Conservation (phyloP, 108 stramenopile genomes). For the Heterococcus sp. region DNA sequence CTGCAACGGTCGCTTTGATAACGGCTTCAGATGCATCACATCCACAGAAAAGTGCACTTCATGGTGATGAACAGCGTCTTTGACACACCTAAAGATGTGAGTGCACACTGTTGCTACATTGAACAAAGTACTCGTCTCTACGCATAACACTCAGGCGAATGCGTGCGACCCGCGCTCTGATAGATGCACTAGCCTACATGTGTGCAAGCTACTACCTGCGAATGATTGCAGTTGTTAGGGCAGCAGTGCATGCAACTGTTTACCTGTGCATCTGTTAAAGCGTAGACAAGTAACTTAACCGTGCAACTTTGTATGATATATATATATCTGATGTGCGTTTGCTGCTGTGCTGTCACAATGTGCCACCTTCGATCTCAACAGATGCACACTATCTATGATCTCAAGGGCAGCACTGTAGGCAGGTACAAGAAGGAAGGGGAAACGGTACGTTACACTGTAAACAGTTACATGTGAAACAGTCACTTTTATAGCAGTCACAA, state of each 20-base stretch:
- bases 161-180: not conserved
- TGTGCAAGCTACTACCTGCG: too few relatives aligned
- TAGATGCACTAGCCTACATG: not conserved
- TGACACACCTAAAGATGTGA: constrained; percentile 17
- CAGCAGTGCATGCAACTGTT: too few relatives aligned
- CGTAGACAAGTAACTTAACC: too few relatives aligned
- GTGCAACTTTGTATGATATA: too few relatives aligned
- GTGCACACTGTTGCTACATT: not conserved
- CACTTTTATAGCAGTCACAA: too few relatives aligned
- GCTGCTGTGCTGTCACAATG: not conserved
- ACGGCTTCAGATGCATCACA: constrained; percentile 74
- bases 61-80: constrained; percentile 37
- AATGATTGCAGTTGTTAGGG: too few relatives aligned
- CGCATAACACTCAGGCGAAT: too few relatives aligned
- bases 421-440: constrained; percentile 36
- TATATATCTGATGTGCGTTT: too few relatives aligned
- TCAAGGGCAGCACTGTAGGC: constrained; percentile 52
- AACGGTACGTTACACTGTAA: constrained; percentile 7
- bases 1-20: constrained; percentile 1
- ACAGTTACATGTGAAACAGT: too few relatives aligned
- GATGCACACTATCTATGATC: constrained; percentile 54
- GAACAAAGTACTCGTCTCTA: not conserved
- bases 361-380: not conserved
- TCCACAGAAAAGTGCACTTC: constrained; percentile 73
- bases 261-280: too few relatives aligned